Evolutionary conservation across 257 asterid genomes (phyloP).

Genomic region (Haberlea rhodopensis): DNA sequence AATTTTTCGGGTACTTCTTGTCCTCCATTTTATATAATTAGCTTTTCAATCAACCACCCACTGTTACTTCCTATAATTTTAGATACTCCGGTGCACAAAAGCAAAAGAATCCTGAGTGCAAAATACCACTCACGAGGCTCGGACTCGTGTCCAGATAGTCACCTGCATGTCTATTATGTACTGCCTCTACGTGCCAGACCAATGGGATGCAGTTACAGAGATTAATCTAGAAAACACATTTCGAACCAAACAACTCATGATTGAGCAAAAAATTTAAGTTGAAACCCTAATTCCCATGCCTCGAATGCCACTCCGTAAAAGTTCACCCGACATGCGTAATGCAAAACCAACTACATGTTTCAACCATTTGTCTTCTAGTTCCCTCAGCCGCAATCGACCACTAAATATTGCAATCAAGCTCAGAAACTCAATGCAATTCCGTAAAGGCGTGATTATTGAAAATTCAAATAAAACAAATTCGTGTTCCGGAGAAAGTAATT

Average conservation of each 20-base stretch:
- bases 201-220: conserved; percentile 2
- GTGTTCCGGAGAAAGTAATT: conserved; percentile 3
- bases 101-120: neutral
- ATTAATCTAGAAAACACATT: conserved; percentile 2
- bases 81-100: neutral
- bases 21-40: too few species aligned
- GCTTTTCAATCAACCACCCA: neutral
- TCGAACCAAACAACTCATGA: conserved; percentile 5
- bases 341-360: conserved; percentile 5
- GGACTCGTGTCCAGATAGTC: neutral
- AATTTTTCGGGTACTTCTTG: too few species aligned
- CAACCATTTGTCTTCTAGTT: conserved; percentile 12
- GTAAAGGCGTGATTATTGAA: conserved; percentile 21
- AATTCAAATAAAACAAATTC: conserved; percentile 12
- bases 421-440: conserved; percentile 25
- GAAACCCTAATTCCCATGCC: conserved; percentile 26
- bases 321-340: conserved; percentile 3
- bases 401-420: conserved; percentile 27
- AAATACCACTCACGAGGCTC: neutral
- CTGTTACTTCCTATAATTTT: neutral
- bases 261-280: conserved; percentile 7
- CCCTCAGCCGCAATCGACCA: conserved; percentile 18
- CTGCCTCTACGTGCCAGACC: neutral
- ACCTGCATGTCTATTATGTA: neutral
- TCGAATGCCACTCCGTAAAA: neutral